Conservation (phyloP, 2,329 filamentous ascomycete species). For the Camillea tinctor region DNA sequence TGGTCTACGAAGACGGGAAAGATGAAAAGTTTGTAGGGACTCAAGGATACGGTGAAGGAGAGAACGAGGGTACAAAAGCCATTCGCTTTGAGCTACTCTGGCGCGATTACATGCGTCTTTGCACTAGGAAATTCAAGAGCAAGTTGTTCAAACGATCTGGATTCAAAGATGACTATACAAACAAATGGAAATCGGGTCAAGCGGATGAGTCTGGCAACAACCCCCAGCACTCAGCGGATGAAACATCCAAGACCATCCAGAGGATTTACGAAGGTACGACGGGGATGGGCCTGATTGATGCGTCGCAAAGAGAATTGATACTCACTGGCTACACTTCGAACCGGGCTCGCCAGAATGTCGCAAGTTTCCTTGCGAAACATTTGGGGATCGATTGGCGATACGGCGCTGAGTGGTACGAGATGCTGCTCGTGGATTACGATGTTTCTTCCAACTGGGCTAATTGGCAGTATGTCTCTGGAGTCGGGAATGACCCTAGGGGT, state of each 20-base stretch:
- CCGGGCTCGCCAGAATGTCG: conserved; percentile 73
- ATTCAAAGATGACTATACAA: conserved; percentile 50
- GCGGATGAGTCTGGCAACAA: conserved; percentile 30
- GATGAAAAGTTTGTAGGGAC: conserved; percentile 39
- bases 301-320: conserved; percentile 70
- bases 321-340: conserved; percentile 79
- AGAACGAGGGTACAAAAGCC: conserved; percentile 68
- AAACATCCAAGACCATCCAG: conserved; percentile 49
- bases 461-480: conserved; percentile 79
- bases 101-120: conserved; percentile 80
- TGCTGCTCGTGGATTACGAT: conserved; percentile 73
- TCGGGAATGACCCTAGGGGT: conserved; percentile 75
- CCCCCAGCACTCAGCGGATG: conserved; percentile 41
- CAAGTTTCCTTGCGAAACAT: conserved; percentile 71
- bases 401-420: conserved; percentile 82
- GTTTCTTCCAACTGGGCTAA: conserved; percentile 76
- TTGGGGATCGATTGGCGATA: conserved; percentile 76
- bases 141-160: conserved; percentile 65
- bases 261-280: conserved; percentile 67
- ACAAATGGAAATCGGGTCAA: conserved; percentile 50
- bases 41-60: conserved; percentile 64
- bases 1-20: conserved; percentile 67
- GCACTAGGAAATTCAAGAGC: conserved; percentile 65
- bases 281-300: conserved; percentile 75
- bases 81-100: conserved; percentile 74